These are phyloP conservation scores for Pichia ethanolica DNA, from an alignment of 805 yeast species.

Conservation along the genomic window DNA sequence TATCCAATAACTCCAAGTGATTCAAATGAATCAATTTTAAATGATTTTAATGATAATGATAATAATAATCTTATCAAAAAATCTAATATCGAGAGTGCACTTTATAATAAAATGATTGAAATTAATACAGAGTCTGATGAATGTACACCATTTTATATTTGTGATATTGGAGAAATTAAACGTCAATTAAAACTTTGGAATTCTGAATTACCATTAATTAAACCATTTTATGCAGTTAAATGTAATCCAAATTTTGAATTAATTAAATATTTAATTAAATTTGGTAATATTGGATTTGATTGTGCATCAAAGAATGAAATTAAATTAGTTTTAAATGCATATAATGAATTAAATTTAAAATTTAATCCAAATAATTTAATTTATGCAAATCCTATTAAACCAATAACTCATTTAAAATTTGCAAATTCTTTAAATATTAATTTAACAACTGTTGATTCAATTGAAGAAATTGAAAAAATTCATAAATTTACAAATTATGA, in stretches of 20 bases:
- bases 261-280: slow-evolving; percentile 43
- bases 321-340: slow-evolving; percentile 42
- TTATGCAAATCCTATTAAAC: slow-evolving; percentile 92
- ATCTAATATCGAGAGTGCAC: slow-evolving; percentile 10
- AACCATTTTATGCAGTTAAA: slow-evolving; percentile 91
- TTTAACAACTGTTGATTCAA: slow-evolving; percentile 84
- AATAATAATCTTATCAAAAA: background rate
- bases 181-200: slow-evolving; percentile 62
- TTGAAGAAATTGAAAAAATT: slow-evolving; percentile 75
- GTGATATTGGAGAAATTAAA: slow-evolving; percentile 70
- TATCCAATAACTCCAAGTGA: slow-evolving; percentile 10
- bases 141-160: slow-evolving; percentile 82
- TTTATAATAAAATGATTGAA: slow-evolving; percentile 14
- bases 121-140: slow-evolving; percentile 26
- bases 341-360: slow-evolving; percentile 28
- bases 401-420: slow-evolving; percentile 70
- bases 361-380: slow-evolving; percentile 60
- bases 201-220: slow-evolving; percentile 56
- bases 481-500: slow-evolving; percentile 30
- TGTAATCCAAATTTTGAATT: slow-evolving; percentile 74
- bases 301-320: slow-evolving; percentile 91
- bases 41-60: background rate
- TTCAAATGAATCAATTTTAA: slow-evolving; percentile 1
- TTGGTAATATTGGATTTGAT: slow-evolving; percentile 71
- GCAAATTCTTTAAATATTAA: slow-evolving; percentile 52